A percentile compares a stretch with the other conserved stretches of the same genome.
Conservation (phyloP, 2,329 filamentous ascomycete species). For the Alternaria consortialis region DNA sequence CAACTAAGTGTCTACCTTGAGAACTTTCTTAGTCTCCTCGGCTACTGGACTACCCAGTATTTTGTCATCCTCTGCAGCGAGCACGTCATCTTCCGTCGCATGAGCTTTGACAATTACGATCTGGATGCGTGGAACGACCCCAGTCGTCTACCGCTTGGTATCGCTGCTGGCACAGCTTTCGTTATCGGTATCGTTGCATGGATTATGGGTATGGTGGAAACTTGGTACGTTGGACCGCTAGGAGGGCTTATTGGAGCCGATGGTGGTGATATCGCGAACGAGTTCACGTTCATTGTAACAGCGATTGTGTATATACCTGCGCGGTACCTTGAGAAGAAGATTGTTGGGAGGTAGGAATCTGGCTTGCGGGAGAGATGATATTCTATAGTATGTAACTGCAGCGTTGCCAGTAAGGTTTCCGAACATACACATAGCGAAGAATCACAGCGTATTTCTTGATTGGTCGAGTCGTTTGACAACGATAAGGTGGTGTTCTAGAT, state of each 20-base stretch:
- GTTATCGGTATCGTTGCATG: constrained; percentile 55
- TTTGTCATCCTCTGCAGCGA: constrained; percentile 58
- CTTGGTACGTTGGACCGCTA: constrained; percentile 61
- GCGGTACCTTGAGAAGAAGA: constrained; percentile 39
- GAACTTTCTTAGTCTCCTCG: constrained; percentile 58
- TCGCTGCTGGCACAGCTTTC: constrained; percentile 53
- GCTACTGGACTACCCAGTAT: constrained; percentile 59
- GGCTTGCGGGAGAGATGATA: neutral
- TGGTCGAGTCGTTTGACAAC: neutral
- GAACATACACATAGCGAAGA: neutral
- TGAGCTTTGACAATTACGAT: constrained; percentile 59
- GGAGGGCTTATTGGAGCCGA: constrained; percentile 35
- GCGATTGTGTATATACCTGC: constrained; percentile 40
- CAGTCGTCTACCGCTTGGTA: constrained; percentile 53
- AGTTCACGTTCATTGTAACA: constrained; percentile 39
- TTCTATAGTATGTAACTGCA: neutral
- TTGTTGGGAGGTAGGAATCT: constrained; percentile 26
- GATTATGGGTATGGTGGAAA: constrained; percentile 67
- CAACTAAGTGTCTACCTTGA: constrained; percentile 54
- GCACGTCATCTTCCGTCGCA: constrained; percentile 59
- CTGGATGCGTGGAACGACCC: constrained; percentile 58
- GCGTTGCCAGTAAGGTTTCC: neutral
- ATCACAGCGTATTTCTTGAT: neutral
- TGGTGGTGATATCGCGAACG: constrained; percentile 43
- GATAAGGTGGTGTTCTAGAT: neutral